Evolutionary conservation across 257 asterid species (phyloP).

Genomic region (Solanum corneliomulleri): DNA sequence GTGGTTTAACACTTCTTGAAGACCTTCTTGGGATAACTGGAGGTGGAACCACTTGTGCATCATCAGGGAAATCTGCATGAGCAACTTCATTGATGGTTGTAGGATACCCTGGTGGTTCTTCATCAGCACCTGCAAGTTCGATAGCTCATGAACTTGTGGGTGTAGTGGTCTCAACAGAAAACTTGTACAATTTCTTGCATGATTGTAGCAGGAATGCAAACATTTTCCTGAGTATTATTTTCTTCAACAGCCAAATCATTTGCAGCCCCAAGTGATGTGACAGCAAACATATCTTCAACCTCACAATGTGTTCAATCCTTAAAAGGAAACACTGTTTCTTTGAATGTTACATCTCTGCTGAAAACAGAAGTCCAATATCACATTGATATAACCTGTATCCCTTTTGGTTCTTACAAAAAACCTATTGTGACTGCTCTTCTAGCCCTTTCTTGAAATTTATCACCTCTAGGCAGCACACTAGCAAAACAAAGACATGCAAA

Average conservation of each 20-base stretch:
- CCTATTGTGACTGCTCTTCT: background rate
- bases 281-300: background rate
- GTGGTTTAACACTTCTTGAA: background rate
- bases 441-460: background rate
- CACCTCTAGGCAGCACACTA: background rate
- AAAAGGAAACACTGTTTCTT: background rate
- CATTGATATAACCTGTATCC: background rate
- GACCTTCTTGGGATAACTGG: background rate
- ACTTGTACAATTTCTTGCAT: background rate
- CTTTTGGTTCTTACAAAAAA: background rate
- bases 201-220: background rate
- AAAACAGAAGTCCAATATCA: background rate
- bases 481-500: background rate
- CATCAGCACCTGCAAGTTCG: background rate
- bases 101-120: background rate
- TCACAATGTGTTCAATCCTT: background rate
- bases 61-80: background rate
- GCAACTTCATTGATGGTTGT: background rate
- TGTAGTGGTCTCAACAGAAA: background rate
- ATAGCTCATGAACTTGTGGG: background rate
- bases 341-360: background rate
- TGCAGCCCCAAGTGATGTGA: background rate
- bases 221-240: background rate
- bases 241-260: background rate
- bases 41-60: background rate